These are phyloP conservation scores for Aegilops longissima DNA, from an alignment of 176 grass and related monocot genomes.

Conservation along the genomic window DNA sequence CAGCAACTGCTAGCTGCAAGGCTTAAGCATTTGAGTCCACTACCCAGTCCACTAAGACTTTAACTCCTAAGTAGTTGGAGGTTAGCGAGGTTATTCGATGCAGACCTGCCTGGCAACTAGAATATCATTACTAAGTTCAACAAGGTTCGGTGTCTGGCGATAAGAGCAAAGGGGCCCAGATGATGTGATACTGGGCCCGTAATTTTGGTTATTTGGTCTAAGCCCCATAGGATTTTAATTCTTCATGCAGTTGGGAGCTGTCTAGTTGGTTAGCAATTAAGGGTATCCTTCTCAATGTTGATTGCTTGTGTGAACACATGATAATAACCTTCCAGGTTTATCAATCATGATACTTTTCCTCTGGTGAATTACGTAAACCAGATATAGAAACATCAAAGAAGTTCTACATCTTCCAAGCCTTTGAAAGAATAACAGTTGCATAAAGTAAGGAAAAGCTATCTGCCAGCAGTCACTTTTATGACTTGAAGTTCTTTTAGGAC, in stretches of 20 bases:
- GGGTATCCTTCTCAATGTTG: not conserved
- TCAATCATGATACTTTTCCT: not conserved
- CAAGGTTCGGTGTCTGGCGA: not conserved
- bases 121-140: conserved; percentile 5
- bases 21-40: not conserved
- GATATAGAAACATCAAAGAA: not conserved
- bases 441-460: not conserved
- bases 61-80: not conserved
- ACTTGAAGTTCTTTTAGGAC: not conserved
- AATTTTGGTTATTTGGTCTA: not conserved
- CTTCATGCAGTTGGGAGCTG: not conserved
- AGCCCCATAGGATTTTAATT: not conserved
- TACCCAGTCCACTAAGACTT: not conserved
- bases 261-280: not conserved
- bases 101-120: not conserved
- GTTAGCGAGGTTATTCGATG: not conserved
- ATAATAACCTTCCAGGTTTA: not conserved
- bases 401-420: not conserved
- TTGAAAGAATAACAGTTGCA: not conserved
- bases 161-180: not conserved
- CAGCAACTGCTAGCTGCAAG: conserved; percentile 16
- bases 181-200: not conserved
- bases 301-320: conserved; percentile 3
- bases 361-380: not conserved
- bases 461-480: not conserved